Conservation (phyloP, 2,329 filamentous ascomycete species). For the Magnaporthiopsis poae region DNA sequence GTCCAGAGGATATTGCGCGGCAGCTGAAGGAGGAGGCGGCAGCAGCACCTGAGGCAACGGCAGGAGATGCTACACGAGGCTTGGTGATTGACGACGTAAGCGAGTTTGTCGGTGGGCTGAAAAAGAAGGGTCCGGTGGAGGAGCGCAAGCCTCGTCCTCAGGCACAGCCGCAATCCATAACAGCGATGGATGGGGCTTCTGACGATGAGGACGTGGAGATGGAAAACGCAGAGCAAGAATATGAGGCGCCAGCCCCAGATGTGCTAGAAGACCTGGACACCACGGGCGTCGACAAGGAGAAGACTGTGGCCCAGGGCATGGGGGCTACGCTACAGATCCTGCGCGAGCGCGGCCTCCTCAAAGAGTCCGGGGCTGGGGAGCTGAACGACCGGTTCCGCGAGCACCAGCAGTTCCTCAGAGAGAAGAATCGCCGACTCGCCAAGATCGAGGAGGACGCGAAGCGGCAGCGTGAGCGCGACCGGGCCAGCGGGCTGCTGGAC, state of each 20-base stretch:
- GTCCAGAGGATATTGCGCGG: constrained; percentile 77
- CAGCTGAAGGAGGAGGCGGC: constrained; percentile 60
- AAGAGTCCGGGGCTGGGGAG: constrained; percentile 50
- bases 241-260: constrained; percentile 30
- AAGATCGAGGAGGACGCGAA: constrained; percentile 70
- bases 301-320: constrained; percentile 65
- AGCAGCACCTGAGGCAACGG: constrained; percentile 32
- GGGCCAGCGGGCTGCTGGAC: constrained; percentile 68
- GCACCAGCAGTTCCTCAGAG: constrained; percentile 67
- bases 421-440: constrained; percentile 65
- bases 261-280: constrained; percentile 42
- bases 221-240: constrained; percentile 37
- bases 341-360: constrained; percentile 72
- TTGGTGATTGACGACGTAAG: constrained; percentile 93
- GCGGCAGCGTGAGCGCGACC: constrained; percentile 77
- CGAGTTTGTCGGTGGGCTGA: constrained; percentile 82
- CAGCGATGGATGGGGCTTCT: constrained; percentile 34
- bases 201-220: constrained; percentile 40
- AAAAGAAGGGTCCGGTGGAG: constrained; percentile 51
- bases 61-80: constrained; percentile 42
- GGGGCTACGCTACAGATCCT: constrained; percentile 75
- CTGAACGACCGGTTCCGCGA: constrained; percentile 59
- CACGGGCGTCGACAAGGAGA: constrained; percentile 67
- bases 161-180: constrained; percentile 28
- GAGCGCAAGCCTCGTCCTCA: constrained; percentile 40